Evolutionary conservation across 179 eudicot species (phyloP).

Genomic region (Beta macrorhiza): DNA sequence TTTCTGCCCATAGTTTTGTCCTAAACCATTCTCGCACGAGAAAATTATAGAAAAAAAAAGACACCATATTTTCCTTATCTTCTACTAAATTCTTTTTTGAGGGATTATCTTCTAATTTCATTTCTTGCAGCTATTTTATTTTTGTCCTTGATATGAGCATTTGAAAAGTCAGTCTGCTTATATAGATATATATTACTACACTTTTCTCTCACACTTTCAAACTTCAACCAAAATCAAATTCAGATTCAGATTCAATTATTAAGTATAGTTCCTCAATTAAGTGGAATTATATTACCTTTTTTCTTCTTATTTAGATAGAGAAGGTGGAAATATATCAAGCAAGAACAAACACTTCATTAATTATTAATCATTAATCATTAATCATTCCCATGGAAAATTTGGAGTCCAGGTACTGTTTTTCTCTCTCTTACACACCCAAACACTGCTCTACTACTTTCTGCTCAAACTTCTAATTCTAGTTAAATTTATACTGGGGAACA

Average conservation of each 20-base stretch:
- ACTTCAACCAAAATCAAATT: neutral
- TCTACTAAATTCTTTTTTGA: neutral
- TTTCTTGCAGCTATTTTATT: neutral
- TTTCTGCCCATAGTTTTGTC: no score
- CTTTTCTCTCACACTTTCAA: neutral
- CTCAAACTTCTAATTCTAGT: neutral
- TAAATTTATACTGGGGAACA: no score
- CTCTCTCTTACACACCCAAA: neutral
- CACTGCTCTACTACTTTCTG: neutral
- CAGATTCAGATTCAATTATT: neutral
- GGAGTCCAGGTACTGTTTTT: conserved; percentile 24
- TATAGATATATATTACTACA: neutral
- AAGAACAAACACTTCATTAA: neutral
- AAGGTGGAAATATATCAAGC: neutral
- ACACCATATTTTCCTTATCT: neutral
- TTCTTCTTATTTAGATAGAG: no score
- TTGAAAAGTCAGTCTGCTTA: conserved; percentile 28
- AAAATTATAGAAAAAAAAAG: no score
- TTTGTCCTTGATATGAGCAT: conserved; percentile 6
- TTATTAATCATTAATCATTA: no score
- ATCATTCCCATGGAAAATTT: conserved; percentile 31
- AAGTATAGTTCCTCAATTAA: neutral
- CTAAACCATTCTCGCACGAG: neutral
- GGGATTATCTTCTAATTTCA: neutral
- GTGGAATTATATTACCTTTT: neutral